These are phyloP conservation scores for Chlorokybus atmophyticus DNA, from an alignment of 139 green algal genomes.

Conservation along the genomic window DNA sequence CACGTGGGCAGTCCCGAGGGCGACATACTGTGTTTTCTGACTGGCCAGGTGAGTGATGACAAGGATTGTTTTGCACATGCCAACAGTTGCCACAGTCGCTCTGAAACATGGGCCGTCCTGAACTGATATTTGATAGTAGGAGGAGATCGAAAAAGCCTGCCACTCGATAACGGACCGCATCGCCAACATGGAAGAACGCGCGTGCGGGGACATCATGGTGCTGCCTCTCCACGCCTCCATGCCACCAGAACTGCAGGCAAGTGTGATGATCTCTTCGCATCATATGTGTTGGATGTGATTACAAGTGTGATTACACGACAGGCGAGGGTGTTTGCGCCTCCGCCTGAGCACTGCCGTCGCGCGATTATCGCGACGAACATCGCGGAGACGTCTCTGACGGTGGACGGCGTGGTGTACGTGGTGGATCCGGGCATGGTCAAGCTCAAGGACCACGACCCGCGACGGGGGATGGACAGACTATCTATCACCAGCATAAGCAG, in stretches of 20 bases:
- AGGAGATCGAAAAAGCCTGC: conserved; percentile 72
- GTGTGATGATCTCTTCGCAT: background rate
- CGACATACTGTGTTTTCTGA: conserved; percentile 89
- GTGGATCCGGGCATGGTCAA: conserved; percentile 68
- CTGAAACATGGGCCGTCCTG: too few species aligned
- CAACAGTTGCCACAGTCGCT: too few species aligned
- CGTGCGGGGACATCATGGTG: conserved; percentile 53
- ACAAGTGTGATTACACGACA: too few species aligned
- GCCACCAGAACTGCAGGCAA: conserved; percentile 62
- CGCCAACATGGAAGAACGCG: conserved; percentile 33
- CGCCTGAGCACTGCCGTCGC: conserved; percentile 48
- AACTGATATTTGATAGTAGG: too few species aligned
- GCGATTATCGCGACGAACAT: conserved; percentile 92
- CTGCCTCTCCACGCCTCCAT: conserved; percentile 83
- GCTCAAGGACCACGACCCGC: conserved; percentile 76
- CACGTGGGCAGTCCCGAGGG: conserved; percentile 47
- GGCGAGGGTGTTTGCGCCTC: conserved; percentile 64
- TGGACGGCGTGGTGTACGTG: conserved; percentile 38
- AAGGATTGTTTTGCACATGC: too few species aligned
- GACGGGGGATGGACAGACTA: conserved; percentile 72
- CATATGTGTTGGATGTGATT: too few species aligned
- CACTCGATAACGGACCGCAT: conserved; percentile 39
- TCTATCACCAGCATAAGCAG: conserved; percentile 57
- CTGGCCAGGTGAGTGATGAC: too few species aligned
- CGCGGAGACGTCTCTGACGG: conserved; percentile 88